Evolutionary conservation across 2,329 filamentous ascomycete genomes (phyloP).

Genomic region (Monilinia laxa): DNA sequence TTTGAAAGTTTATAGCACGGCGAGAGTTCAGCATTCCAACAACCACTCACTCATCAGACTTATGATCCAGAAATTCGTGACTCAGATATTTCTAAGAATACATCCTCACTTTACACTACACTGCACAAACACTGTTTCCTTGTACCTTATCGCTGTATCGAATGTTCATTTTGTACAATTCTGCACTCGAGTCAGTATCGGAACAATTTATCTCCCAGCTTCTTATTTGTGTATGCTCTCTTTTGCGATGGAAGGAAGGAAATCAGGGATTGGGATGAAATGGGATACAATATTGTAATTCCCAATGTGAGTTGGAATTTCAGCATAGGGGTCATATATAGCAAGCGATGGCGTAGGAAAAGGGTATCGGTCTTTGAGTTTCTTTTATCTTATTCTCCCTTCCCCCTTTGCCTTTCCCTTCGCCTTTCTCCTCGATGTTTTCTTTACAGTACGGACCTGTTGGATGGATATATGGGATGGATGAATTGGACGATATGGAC

Average conservation of each 20-base stretch:
- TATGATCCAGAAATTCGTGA: neutral
- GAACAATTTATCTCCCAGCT: neutral
- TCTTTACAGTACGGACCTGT: neutral
- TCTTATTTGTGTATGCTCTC: neutral
- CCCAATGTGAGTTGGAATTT: neutral
- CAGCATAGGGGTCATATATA: conserved; percentile 12
- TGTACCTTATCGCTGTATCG: neutral
- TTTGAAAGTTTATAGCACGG: neutral
- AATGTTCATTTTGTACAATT: conserved; percentile 10
- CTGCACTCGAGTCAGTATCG: conserved; percentile 9
- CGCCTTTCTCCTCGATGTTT: neutral
- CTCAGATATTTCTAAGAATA: neutral
- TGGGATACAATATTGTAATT: conserved; percentile 6
- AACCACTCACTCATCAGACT: conserved; percentile 1
- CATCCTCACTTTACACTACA: neutral
- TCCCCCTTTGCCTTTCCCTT: neutral
- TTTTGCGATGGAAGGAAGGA: neutral
- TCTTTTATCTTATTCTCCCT: conserved; percentile 6
- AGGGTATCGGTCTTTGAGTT: neutral
- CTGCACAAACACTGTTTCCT: neutral
- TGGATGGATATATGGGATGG: conserved; percentile 13
- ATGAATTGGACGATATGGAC: conserved; percentile 6
- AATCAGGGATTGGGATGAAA: conserved; percentile 1
- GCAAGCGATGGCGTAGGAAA: conserved; percentile 22
- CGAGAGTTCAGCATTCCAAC: neutral